Evolutionary conservation across 306 rosid genomes (phyloP), one percentile per base, ranked within the genome.

Genomic region (Fragaria nilgerrensis): DNA sequence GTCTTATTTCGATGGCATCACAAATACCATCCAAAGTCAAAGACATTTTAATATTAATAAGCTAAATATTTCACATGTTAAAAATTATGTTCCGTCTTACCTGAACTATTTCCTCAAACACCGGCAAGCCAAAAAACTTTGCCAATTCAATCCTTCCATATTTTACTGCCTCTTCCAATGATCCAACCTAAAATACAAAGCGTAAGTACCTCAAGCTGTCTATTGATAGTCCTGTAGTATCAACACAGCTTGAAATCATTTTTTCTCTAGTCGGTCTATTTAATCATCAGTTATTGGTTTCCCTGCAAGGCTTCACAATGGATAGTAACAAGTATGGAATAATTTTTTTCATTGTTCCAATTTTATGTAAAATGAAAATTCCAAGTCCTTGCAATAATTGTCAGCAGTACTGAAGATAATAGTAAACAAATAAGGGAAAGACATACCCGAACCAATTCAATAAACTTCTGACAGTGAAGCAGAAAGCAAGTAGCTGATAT

Each of bases 401-500:
- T 37, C 43, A 25, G 32, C 63, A 50, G 19, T 52, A 39, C 2
- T 44, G 55, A 75, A 63, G 41, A 43, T 1, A 52, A 44, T 65
- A 3, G 36, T 25, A 73, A 56, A 37, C 77, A 73, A 75, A 80
- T 34, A 82, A 77, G 15, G 36, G 78, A 78, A 62, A 45, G 80
- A 82, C 72, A 80, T 96, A 96, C 99, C 91, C 96, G 95, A 79
- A 96, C 98, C 82, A 96, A 85, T 82, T 96, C 98, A 32, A 96
- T 91, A 78, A 96, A 92, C 49, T 92, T 92, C 79, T 96, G 99
- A 85, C 97, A 91, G 81, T 93, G 94, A 78, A 96, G 99, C 62
- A 93, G 93, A 86, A 96, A 93, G 89, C 97, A 96, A 58, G 87
- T 89, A 72, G 98, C 93, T 56, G 99, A 92, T 74, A 89, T 84